These are phyloP conservation scores for Perilla frutescens DNA, from an alignment of 257 asterid genomes.

Conservation along the genomic window DNA sequence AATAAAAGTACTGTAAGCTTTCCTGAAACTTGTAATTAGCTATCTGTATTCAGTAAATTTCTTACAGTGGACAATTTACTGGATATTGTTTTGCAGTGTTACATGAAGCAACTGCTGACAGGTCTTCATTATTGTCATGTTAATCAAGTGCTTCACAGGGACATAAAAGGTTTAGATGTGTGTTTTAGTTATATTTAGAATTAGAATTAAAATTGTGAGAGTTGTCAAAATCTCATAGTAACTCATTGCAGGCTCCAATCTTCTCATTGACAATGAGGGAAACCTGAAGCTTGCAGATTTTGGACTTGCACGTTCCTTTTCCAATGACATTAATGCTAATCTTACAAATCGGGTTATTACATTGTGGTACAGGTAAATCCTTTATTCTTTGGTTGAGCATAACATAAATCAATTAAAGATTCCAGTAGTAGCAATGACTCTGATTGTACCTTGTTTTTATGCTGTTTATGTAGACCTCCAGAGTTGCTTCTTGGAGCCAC, in stretches of 20 bases:
- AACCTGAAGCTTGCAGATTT: constrained; percentile 97
- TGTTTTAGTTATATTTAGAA: constrained; percentile 24
- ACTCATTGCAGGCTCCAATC: constrained; percentile 80
- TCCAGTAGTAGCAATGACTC: constrained; percentile 16
- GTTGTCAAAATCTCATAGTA: constrained; percentile 24
- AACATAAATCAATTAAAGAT: constrained; percentile 15
- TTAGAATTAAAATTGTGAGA: constrained; percentile 2
- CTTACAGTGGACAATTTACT: constrained; percentile 36
- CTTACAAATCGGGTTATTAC: constrained; percentile 96
- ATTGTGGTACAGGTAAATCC: constrained; percentile 88
- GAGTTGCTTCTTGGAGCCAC: constrained; percentile 98
- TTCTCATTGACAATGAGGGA: constrained; percentile 93
- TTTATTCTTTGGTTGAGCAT: constrained; percentile 23
- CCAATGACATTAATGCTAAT: constrained; percentile 79
- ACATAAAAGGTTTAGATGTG: constrained; percentile 73
- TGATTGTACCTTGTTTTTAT: constrained; percentile 31
- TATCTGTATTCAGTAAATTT: not conserved
- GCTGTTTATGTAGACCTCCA: constrained; percentile 72
- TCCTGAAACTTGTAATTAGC: constrained; percentile 15
- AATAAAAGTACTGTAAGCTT: constrained; percentile 71
- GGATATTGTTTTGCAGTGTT: constrained; percentile 65
- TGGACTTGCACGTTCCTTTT: constrained; percentile 89
- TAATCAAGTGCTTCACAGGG: constrained; percentile 97
- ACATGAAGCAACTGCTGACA: constrained; percentile 92
- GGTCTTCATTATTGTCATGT: constrained; percentile 96